Evolutionary conservation across 306 rosid genomes (phyloP), one percentile per base, ranked within the genome.

Genomic region (Myrica gale): DNA sequence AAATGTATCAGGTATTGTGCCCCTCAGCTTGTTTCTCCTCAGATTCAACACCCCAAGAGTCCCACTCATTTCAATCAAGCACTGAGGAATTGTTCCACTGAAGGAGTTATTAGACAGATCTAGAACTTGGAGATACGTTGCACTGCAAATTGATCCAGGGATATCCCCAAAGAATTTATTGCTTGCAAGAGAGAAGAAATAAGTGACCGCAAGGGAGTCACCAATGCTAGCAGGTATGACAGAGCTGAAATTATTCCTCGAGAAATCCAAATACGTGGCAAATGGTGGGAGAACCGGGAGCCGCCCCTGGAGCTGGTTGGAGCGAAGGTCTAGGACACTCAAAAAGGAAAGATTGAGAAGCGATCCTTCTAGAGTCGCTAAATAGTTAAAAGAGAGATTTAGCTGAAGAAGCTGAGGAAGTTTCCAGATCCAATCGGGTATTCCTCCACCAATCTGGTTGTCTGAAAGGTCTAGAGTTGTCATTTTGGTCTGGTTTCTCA

Each of bases 401-500:
- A 68, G 0, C 1, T 13, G 4, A 73, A 41, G 0, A 4, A 48
- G 26, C 17, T 1, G 13, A 7, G 12, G 2, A 10, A 73, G 12
- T 0, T 1, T 39, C 84, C 84, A 74, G 57, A 82, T 47, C 84
- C 90, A 81, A 9, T 41, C 60, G 2, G 90, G 87, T 77, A 84
- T 23, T 26, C 46, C 20, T 6, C 84, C 88, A 0, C 32, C 19
- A 37, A 82, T 75, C 65, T 81, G 47, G 53, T 87, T 87, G 4
- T 42, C 1, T 54, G 90, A 84, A 73, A 87, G 83, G 17, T 82
- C 90, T 26, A 84, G 73, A 5, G 0, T 0, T 2, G 0, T 0
- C 11, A 84, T 41, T 1, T 0, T 0, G 26, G 81, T 23, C 10
- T 65, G 83, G 10, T 51, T 62, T 41, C 46, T 84, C 52, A 78